Percentiles rank a stretch among this genome's conserved stretches.
Conservation (phyloP, 306 rosid genomes). For the Pyrus bretschneideri region DNA sequence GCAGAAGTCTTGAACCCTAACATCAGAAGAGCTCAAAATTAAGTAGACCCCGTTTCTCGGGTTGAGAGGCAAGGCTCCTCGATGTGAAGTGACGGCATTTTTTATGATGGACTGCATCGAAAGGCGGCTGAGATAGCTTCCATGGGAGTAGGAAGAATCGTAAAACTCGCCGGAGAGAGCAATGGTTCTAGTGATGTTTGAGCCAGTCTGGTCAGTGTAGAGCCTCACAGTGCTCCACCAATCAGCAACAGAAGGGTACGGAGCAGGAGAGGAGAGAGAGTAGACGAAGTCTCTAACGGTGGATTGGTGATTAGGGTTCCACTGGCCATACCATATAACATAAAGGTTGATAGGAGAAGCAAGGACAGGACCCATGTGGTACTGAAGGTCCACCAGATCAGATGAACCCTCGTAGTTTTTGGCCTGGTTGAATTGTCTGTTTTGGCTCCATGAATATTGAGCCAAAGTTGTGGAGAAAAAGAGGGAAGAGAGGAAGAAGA, state of each 20-base stretch:
- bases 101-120: constrained; percentile 37
- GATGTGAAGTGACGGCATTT: constrained; percentile 22
- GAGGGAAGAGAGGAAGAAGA: constrained; percentile 13
- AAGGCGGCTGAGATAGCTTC: constrained; percentile 33
- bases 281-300: constrained; percentile 39
- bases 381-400: constrained; percentile 38
- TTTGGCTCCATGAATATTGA: constrained; percentile 24
- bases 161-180: constrained; percentile 33
- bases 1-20: constrained; percentile 49
- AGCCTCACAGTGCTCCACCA: constrained; percentile 52
- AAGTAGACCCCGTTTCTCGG: constrained; percentile 42
- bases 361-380: constrained; percentile 64
- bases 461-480: constrained; percentile 6
- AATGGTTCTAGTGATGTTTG: constrained; percentile 37
- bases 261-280: constrained; percentile 34
- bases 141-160: constrained; percentile 44
- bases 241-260: constrained; percentile 37
- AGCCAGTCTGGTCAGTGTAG: constrained; percentile 47
- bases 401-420: constrained; percentile 49
- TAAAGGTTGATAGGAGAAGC: constrained; percentile 43
- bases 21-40: constrained; percentile 34
- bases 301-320: constrained; percentile 40
- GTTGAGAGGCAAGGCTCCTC: constrained; percentile 33
- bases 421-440: constrained; percentile 29
- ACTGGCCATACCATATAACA: constrained; percentile 50